Percentiles rank a stretch among this genome's conserved stretches.
Conservation (phyloP, 192 early-diverging fungal species). For the Coemansia sp. region DNA sequence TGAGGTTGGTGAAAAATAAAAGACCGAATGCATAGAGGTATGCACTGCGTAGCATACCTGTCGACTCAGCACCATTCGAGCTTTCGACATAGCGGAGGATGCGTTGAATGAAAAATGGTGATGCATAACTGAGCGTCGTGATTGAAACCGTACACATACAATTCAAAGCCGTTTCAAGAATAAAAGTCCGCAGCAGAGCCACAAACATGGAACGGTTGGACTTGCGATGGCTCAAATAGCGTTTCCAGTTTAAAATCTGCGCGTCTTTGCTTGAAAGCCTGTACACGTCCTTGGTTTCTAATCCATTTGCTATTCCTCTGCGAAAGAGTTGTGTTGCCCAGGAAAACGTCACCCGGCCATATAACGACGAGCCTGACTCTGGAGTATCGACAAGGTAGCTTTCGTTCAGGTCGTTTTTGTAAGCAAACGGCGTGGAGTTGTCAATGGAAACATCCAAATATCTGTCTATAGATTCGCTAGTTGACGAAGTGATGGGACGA, state of each 20-base stretch:
- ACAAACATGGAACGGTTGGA: slow-evolving; percentile 27
- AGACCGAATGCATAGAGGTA: slow-evolving; percentile 64
- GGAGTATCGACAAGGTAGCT: slow-evolving; percentile 25
- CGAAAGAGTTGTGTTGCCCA: slow-evolving; percentile 64
- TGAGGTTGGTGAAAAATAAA: slow-evolving; percentile 49
- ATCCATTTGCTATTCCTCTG: slow-evolving; percentile 50
- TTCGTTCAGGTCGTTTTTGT: slow-evolving; percentile 5
- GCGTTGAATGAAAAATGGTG: slow-evolving; percentile 61
- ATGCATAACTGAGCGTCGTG: slow-evolving; percentile 43
- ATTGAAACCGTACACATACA: not conserved
- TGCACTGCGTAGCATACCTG: slow-evolving; percentile 27
- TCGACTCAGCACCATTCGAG: not conserved
- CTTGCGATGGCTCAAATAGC: slow-evolving; percentile 24
- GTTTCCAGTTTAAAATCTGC: slow-evolving; percentile 36
- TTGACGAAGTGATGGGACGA: slow-evolving; percentile 6
- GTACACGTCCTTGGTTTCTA: slow-evolving; percentile 62
- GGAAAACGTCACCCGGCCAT: slow-evolving; percentile 46
- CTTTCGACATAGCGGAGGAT: slow-evolving; percentile 58
- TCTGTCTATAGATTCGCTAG: not conserved
- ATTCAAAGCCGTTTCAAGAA: slow-evolving; percentile 26
- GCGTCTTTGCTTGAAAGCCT: slow-evolving; percentile 53
- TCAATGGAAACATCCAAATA: not conserved
- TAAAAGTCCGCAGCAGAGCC: slow-evolving; percentile 40
- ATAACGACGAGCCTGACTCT: slow-evolving; percentile 30
- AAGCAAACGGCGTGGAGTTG: slow-evolving; percentile 27